Conservation (phyloP, 345 rosid genomes). For the Firmiana major region DNA sequence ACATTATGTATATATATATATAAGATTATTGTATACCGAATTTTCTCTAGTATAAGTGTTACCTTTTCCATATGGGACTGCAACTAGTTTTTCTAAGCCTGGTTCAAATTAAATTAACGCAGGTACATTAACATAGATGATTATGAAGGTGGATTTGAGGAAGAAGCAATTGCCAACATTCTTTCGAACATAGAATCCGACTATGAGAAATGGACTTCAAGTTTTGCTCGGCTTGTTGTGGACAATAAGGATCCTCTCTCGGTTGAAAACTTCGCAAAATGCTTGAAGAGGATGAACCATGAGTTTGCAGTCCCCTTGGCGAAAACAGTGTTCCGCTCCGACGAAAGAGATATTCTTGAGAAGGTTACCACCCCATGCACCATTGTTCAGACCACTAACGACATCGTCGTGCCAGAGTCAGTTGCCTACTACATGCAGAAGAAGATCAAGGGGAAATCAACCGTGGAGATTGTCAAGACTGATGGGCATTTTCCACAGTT, state of each 20-base stretch:
- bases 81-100: no score
- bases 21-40: no score
- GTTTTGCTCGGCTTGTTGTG: constrained; percentile 39
- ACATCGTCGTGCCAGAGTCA: constrained; percentile 47
- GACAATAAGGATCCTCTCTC: constrained; percentile 41
- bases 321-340: constrained; percentile 53
- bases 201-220: constrained; percentile 45
- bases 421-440: constrained; percentile 60
- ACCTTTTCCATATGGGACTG: background rate
- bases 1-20: no score
- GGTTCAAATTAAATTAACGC: background rate
- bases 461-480: constrained; percentile 48
- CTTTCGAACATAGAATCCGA: constrained; percentile 43
- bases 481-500: constrained; percentile 69
- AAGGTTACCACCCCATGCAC: constrained; percentile 53
- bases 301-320: constrained; percentile 55
- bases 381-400: constrained; percentile 42
- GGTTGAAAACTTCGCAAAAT: constrained; percentile 20
- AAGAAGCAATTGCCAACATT: constrained; percentile 34
- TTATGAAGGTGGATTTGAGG: constrained; percentile 60
- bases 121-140: constrained; percentile 60
- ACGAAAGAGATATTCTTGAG: constrained; percentile 47
- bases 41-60: no score
- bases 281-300: constrained; percentile 44
- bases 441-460: constrained; percentile 47